Evolutionary conservation across 2,329 filamentous ascomycete genomes (phyloP).

Genomic region (Reticulascus tulasneorum): DNA sequence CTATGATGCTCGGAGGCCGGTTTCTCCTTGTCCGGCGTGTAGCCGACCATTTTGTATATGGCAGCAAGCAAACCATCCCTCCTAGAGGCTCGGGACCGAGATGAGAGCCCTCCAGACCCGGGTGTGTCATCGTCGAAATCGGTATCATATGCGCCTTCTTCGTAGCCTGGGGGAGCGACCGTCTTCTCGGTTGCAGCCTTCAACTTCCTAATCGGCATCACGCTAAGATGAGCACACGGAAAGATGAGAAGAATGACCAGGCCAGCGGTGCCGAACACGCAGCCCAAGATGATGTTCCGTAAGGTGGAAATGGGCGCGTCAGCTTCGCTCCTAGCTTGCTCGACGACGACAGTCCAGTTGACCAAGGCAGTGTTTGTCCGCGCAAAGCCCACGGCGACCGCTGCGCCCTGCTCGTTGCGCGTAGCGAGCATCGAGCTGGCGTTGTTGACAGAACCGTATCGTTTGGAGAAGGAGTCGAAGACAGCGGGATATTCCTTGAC

Average conservation of each 20-base stretch:
- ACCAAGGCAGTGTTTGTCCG: slow-evolving; percentile 64
- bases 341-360: slow-evolving; percentile 79
- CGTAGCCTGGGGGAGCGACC: slow-evolving; percentile 61
- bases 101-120: slow-evolving; percentile 32
- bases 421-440: slow-evolving; percentile 66
- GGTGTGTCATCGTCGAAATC: slow-evolving; percentile 41
- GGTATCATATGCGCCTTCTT: slow-evolving; percentile 37
- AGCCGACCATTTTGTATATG: slow-evolving; percentile 14
- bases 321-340: slow-evolving; percentile 70
- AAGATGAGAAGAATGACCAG: slow-evolving; percentile 68
- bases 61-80: slow-evolving; percentile 24
- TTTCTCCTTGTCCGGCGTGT: slow-evolving; percentile 18
- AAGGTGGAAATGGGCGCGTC: slow-evolving; percentile 71
- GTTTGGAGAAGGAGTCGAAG: slow-evolving; percentile 52
- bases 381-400: slow-evolving; percentile 78
- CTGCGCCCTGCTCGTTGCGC: slow-evolving; percentile 64
- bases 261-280: slow-evolving; percentile 78
- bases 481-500: slow-evolving; percentile 61
- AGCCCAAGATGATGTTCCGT: slow-evolving; percentile 76
- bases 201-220: slow-evolving; percentile 73
- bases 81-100: slow-evolving; percentile 37
- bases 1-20: slow-evolving; percentile 26
- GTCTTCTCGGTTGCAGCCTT: slow-evolving; percentile 73
- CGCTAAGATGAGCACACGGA: slow-evolving; percentile 77
- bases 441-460: slow-evolving; percentile 54